Evolutionary conservation across 345 rosid genomes (phyloP).

Genomic region (Hibiscus syriacus): DNA sequence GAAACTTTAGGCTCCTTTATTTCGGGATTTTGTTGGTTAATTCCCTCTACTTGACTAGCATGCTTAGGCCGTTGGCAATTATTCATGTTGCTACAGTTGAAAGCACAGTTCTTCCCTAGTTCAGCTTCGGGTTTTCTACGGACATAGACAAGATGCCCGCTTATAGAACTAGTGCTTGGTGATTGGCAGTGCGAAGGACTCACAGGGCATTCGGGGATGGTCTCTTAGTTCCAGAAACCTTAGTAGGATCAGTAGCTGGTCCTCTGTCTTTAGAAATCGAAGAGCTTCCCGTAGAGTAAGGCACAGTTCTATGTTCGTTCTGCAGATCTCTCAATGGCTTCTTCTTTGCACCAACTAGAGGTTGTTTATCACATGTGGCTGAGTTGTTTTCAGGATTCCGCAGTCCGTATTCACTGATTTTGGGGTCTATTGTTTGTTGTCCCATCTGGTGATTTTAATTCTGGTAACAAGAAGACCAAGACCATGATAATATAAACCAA

Average conservation of each 20-base stretch:
- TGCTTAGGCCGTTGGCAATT: constrained; percentile 4
- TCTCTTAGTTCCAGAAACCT: constrained; percentile 52
- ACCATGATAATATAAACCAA: not conserved
- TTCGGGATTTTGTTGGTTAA: constrained; percentile 22
- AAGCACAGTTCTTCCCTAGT: constrained; percentile 25
- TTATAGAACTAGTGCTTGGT: constrained; percentile 35
- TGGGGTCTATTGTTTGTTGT: constrained; percentile 41
- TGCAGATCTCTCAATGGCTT: constrained; percentile 50
- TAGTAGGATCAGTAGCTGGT: constrained; percentile 24
- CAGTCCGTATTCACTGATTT: constrained; percentile 30
- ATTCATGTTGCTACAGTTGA: not conserved
- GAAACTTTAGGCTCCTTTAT: constrained; percentile 36
- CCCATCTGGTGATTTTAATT: constrained; percentile 23
- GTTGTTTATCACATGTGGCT: constrained; percentile 32
- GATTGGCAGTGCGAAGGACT: constrained; percentile 30
- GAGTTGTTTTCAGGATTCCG: constrained; percentile 31
- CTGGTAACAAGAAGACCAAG: not conserved
- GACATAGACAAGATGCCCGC: constrained; percentile 63
- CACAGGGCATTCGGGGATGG: constrained; percentile 31
- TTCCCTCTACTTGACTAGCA: constrained; percentile 14
- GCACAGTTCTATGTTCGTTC: constrained; percentile 39
- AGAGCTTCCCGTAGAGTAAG: constrained; percentile 27
- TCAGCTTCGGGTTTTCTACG: constrained; percentile 72
- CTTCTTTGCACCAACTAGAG: constrained; percentile 38
- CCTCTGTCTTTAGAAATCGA: constrained; percentile 33